A percentile compares a stretch with the other conserved stretches of the same genome.
phyloP scores from a whole-genome alignment of 352 stramenopile species.

The Phytophthora megakarya region DNA sequence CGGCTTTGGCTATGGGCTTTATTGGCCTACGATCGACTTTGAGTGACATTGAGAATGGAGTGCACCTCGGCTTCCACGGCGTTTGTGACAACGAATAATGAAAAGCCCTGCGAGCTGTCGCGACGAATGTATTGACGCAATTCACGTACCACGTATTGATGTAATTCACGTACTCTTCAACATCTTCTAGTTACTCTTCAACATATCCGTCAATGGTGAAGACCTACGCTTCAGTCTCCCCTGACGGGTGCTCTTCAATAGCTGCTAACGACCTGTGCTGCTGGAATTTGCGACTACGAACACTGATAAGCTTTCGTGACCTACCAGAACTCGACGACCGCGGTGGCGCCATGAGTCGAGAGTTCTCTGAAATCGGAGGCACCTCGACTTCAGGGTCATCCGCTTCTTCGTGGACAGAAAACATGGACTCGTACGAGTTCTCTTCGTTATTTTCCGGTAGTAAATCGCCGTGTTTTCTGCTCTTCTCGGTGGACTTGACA shows the following conservation, averaged over 20 bases:
- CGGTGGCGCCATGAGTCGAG: background rate
- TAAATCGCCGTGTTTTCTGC: constrained; percentile 16
- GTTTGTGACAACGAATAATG: constrained; percentile 64
- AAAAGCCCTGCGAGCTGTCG: background rate
- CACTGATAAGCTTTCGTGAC: constrained; percentile 57
- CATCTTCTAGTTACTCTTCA: background rate
- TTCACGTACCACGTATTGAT: constrained; percentile 15
- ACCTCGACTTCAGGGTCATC: constrained; percentile 13
- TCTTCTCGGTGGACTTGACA: constrained; percentile 33
- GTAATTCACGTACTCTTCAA: constrained; percentile 1
- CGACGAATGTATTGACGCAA: constrained; percentile 8
- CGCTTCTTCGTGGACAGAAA: constrained; percentile 30
- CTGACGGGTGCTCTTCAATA: constrained; percentile 44
- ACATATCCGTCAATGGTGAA: background rate
- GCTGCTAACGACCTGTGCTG: constrained; percentile 38
- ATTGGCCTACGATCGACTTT: constrained; percentile 56
- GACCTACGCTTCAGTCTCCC: constrained; percentile 35
- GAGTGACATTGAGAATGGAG: constrained; percentile 55
- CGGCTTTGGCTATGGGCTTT: constrained; percentile 63
- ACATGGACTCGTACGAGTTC: constrained; percentile 25
- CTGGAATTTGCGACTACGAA: constrained; percentile 50
- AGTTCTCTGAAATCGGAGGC: constrained; percentile 15
- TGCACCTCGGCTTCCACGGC: constrained; percentile 62
- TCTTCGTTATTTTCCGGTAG: constrained; percentile 18
- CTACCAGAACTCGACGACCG: constrained; percentile 12